Base-by-base conservation (phyloP, 2,329 filamentous ascomycete species). In the Penicillium concentricum region DNA sequence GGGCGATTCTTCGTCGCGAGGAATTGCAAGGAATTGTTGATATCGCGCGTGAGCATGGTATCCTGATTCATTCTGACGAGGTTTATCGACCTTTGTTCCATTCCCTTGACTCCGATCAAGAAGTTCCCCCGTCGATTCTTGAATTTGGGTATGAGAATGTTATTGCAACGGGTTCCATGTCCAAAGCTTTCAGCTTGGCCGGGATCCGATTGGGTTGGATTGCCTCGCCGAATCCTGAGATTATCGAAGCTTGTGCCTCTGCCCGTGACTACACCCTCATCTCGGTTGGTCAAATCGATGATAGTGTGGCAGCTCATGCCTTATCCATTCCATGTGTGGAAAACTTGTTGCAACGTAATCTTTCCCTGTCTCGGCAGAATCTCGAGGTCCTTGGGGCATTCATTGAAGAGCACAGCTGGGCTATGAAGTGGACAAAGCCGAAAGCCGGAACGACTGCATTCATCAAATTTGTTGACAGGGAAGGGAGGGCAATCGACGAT, bases 61-160 rank as follows among this genome's bases (percentile, higher is more conserved):
- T 94, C 56, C 84, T 83, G 54, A 77, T 95, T 54, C 78, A 92
- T 57, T 84, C 82, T 2, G 90, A 94, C 67, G 91, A 95, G 74
- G 91, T 93, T 24, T 95, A 93, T 72, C 82, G 88, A 1, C 90
- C 90, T 0, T 78, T 94, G 2, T 92, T 90, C 76, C 89, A 92
- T 71, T 81, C 81, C 53, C 81, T 81, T 5, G 67, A 78, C 68
- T 42, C 78, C 79, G 0, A 67, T 76, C 63, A 71, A 9, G 78
- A 79, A 22, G 78, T 79, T 51, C 87, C 82, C 3, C 87, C 88
- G 0, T 90, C 88, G 0, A 80, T 86, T n/a, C 78, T 90, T 1
- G 83, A 87, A 0, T 76, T 92, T 51, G 86, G 84, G 45, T 92
- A 92, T 72, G 72, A 80, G 1, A 87, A 86, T 48, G 81, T 82